phyloP scores from a whole-genome alignment of 2,329 filamentous ascomycete genomes.

The Claviceps sp. region DNA sequence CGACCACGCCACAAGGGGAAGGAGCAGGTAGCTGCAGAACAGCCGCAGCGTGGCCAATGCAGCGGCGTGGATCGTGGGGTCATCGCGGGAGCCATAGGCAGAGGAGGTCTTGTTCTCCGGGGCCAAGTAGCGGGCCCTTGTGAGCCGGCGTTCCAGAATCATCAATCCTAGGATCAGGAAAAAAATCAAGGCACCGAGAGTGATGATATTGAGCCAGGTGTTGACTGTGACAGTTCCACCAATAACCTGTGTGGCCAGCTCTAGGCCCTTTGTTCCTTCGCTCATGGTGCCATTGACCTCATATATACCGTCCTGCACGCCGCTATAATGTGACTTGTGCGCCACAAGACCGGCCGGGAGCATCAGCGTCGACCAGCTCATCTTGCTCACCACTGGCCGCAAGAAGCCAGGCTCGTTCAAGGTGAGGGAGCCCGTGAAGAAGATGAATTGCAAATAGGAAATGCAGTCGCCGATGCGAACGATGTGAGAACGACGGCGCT shows the following conservation, averaged over 20 bases:
- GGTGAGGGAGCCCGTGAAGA: slow-evolving; percentile 56
- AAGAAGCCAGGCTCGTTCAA: slow-evolving; percentile 62
- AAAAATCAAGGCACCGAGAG: slow-evolving; percentile 45
- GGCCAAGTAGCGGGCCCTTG: background rate
- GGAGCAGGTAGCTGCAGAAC: slow-evolving; percentile 61
- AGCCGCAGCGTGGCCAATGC: slow-evolving; percentile 46
- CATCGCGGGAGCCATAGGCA: background rate
- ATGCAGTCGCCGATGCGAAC: slow-evolving; percentile 39
- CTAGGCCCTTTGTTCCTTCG: slow-evolving; percentile 37
- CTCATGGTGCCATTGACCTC: slow-evolving; percentile 50
- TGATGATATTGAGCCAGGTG: slow-evolving; percentile 55
- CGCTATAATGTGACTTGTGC: slow-evolving; percentile 12
- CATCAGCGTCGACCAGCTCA: slow-evolving; percentile 33
- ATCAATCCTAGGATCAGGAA: slow-evolving; percentile 44
- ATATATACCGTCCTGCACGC: slow-evolving; percentile 44
- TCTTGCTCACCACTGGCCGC: slow-evolving; percentile 50
- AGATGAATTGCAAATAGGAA: slow-evolving; percentile 63
- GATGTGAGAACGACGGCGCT: background rate
- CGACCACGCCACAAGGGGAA: slow-evolving; percentile 58
- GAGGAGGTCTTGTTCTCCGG: background rate
- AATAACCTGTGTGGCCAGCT: slow-evolving; percentile 52
- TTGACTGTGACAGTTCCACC: slow-evolving; percentile 48
- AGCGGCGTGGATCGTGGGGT: slow-evolving; percentile 1
- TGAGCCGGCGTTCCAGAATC: slow-evolving; percentile 25
- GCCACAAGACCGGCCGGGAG: slow-evolving; percentile 27